Base-by-base conservation (phyloP, 805 yeast species). In the Candida anglica region DNA sequence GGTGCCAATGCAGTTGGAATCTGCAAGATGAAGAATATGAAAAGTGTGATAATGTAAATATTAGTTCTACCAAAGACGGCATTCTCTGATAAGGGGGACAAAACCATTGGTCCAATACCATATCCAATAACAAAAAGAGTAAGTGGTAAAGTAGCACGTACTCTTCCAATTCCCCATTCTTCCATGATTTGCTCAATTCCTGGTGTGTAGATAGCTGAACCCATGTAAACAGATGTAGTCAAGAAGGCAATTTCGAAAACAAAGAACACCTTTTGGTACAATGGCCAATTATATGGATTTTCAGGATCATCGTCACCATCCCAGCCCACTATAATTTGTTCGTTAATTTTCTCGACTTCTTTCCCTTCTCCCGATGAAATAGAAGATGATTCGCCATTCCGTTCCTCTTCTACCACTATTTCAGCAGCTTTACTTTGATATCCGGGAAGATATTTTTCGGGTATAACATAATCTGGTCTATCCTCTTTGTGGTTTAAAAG, bases 251-350 rank as follows among this genome's bases (percentile, higher is more conserved):
- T 58, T 41, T 66, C 60, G 2, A 50, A 6, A 4, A 68, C 49
- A 25, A 72, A 58, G 19, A 71, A 30, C 2, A 51, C 22, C 46
- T 72, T 75, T 32, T 65, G 60, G 21, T 38, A 30, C 0, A 48
- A 18, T 0, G 78, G 60, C 86, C 86, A 79, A 47, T 75, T 76
- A 15, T 56, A 47, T 0, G 86, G 86, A 42, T 73, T 56, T 37
- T 71, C 77, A 1, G 77, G 73, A 46, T 77, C 83, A 33, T 68
- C 69, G 4, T 60, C 69, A 9, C 63, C 63, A 24, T 63, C 66
- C 65, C 63, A 62, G 10, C 22, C 31, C 9, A 28, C 39, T 3
- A 30, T 23, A 8, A 32, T 32, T 5, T 15, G 5, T 6, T 19
- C 30, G 9, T 11, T 9, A 10, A 24, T 19, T 18, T 19, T 14